Evolutionary conservation across 208 protist genomes (phyloP).

Genomic region (Leishmania mexicana): DNA sequence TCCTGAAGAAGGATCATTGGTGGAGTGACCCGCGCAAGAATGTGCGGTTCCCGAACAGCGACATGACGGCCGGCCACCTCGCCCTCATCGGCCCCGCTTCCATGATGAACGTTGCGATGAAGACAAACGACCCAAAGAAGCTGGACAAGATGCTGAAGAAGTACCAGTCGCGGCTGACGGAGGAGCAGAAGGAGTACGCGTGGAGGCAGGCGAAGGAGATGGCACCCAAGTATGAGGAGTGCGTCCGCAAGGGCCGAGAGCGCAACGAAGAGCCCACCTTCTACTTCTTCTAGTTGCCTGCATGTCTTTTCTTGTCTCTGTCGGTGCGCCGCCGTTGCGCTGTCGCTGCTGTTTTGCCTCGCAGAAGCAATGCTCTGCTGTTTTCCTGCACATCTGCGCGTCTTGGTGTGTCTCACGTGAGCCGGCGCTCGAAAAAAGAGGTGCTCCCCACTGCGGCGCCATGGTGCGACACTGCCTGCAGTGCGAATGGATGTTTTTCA

Average conservation of each 20-base stretch:
- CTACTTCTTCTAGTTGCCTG: conserved; percentile 72
- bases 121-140: conserved; percentile 78
- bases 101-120: conserved; percentile 91
- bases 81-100: conserved; percentile 83
- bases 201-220: conserved; percentile 91
- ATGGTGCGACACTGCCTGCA: no score
- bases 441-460: not conserved
- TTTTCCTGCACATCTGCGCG: not conserved
- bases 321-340: not conserved
- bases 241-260: conserved; percentile 74
- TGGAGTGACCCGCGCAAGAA: conserved; percentile 90
- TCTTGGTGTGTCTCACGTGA: not conserved
- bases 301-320: not conserved
- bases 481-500: not conserved
- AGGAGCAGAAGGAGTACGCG: conserved; percentile 87
- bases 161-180: conserved; percentile 78
- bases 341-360: not conserved
- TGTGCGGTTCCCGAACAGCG: conserved; percentile 74
- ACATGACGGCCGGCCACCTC: conserved; percentile 82
- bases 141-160: conserved; percentile 88
- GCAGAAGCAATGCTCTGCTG: not conserved
- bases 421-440: not conserved
- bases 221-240: conserved; percentile 86
- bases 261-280: conserved; percentile 85
- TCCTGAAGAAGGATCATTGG: conserved; percentile 91